Conservation (phyloP, 1,284 basidiomycete species). For the Termitomyces sp. region DNA sequence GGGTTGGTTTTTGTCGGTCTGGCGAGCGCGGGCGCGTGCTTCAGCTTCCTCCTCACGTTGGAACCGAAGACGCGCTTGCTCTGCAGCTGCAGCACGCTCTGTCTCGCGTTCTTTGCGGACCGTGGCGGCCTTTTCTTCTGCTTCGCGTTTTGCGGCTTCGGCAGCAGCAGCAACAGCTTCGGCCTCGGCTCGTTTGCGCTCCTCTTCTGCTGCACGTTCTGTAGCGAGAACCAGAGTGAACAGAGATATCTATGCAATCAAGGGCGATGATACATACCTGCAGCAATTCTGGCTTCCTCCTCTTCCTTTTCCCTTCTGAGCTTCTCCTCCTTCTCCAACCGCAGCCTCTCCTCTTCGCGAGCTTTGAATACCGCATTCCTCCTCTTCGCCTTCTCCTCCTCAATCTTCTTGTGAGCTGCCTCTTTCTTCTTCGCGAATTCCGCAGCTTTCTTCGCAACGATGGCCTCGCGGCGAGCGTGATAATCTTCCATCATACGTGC, state of each 20-base stretch:
- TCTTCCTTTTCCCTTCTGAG: constrained; percentile 42
- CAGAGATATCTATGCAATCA: neutral
- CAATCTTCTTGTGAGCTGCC: constrained; percentile 67
- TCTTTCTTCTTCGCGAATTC: constrained; percentile 67
- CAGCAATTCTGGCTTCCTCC: constrained; percentile 46
- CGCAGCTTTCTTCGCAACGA: constrained; percentile 63
- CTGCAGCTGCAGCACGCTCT: constrained; percentile 58
- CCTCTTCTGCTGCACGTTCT: constrained; percentile 55
- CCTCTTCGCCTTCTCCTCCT: constrained; percentile 82
- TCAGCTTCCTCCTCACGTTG: constrained; percentile 81
- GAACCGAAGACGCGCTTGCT: constrained; percentile 56
- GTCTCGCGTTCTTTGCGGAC: constrained; percentile 59
- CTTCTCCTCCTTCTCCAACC: constrained; percentile 45
- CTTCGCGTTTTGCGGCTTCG: constrained; percentile 53
- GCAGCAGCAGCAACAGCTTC: constrained; percentile 44
- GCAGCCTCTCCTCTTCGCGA: constrained; percentile 53
- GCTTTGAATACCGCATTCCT: constrained; percentile 48
- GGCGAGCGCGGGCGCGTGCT: constrained; percentile 37
- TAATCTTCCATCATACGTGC: constrained; percentile 77
- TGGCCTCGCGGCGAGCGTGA: constrained; percentile 47
- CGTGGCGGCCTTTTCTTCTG: constrained; percentile 51
- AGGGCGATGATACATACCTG: constrained; percentile 36
- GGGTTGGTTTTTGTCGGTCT: constrained; percentile 27
- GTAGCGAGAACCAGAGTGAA: constrained; percentile 3
- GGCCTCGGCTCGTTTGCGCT: constrained; percentile 43